These are phyloP conservation scores for Cercospora beticola DNA, from an alignment of 2,329 filamentous ascomycete genomes.

Conservation along the genomic window DNA sequence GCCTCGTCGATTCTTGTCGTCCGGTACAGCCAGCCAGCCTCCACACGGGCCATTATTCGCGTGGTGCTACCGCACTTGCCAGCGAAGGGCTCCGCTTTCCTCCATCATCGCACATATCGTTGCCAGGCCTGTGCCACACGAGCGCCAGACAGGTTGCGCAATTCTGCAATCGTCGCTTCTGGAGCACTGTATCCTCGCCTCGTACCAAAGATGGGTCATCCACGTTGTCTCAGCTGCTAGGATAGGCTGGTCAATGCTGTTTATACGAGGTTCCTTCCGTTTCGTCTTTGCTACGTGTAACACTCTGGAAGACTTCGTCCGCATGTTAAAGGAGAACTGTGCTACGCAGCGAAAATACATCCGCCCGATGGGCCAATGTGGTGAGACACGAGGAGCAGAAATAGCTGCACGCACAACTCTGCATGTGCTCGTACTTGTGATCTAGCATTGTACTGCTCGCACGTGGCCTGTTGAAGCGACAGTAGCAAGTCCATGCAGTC, in stretches of 20 bases:
- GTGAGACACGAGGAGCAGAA: not conserved
- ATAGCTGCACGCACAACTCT: not conserved
- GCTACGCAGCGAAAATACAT: not conserved
- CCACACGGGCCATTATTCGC: not conserved
- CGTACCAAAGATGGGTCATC: not conserved
- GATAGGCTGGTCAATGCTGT: not conserved
- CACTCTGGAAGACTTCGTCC: not conserved
- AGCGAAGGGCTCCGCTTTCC: not conserved
- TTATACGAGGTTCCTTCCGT: not conserved
- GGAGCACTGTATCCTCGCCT: not conserved
- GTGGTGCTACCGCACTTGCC: not conserved
- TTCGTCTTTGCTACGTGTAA: not conserved
- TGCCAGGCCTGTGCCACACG: not conserved
- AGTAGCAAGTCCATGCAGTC: not conserved
- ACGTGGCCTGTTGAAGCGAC: not conserved
- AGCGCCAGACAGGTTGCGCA: not conserved
- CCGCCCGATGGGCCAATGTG: not conserved
- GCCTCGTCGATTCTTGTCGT: not conserved
- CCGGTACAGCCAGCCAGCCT: not conserved
- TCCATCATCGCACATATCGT: not conserved
- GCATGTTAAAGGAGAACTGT: not conserved
- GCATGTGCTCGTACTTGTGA: too few species aligned
- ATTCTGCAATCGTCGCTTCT: not conserved
- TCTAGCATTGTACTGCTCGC: not conserved
- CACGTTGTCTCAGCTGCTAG: not conserved